Conservation (phyloP, 305 asterid species). For the Solanum hybrid region DNA sequence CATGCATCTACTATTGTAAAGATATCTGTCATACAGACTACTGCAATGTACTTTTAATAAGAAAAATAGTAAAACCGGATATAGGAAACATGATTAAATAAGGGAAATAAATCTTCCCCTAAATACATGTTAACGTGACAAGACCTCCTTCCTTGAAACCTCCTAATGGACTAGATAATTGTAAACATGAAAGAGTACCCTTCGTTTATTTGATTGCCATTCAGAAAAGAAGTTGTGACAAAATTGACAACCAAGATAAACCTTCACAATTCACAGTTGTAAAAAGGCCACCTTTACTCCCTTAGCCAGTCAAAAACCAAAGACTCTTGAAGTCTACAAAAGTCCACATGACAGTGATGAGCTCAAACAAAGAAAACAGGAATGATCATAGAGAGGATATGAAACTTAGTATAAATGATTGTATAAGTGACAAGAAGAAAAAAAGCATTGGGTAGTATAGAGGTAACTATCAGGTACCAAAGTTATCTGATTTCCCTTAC, state of each 20-base stretch:
- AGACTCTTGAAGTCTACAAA: not conserved
- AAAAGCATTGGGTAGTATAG: not conserved
- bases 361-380: not conserved
- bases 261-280: not conserved
- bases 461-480: not conserved
- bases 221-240: not conserved
- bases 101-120: not conserved
- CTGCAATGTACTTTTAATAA: not conserved
- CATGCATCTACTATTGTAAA: not conserved
- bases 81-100: not conserved
- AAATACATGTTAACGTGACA: not conserved
- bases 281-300: not conserved
- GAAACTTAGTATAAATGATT: not conserved
- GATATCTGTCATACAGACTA: not conserved
- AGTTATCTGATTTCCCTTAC: not conserved
- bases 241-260: not conserved
- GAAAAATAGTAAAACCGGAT: not conserved
- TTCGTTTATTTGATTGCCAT: not conserved
- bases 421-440: not conserved
- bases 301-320: not conserved
- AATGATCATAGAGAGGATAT: not conserved
- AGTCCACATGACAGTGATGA: not conserved
- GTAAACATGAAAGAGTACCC: not conserved
- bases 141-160: not conserved
- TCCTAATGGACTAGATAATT: not conserved